Base-by-base conservation (phyloP, 176 grass and related monocot species). In the maize (Zea mays) region DNA sequence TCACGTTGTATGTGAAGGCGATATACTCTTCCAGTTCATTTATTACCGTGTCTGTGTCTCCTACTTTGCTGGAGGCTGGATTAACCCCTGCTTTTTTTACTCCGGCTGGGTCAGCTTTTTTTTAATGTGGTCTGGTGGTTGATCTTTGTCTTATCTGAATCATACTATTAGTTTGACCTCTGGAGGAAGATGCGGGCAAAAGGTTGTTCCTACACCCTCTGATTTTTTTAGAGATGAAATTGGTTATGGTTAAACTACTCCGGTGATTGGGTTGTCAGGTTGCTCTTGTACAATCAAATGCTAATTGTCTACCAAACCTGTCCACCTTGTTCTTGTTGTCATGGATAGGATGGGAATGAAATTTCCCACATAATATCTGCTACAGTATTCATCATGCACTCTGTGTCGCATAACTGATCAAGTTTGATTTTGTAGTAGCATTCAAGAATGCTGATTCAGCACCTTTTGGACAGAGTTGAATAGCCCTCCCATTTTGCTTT, bases 101-200 rank as follows among this genome's bases (percentile, higher is more conserved):
- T 55, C 36, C 15, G 60, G 20, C 75, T 67, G 43, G 48, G 10
- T 55, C 12, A 78, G 10, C 73, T 67, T 17, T 37, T 55, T 64
- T 82, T 42, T 37, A 72, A 48, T 72, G 67, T 67, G 67, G 67
- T 68, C 69, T 67, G 14, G 49, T 67, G 76, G 67, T 62, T 82
- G 20, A 79, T 21, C 35, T 73, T 67, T 87, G 80, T 73, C 67
- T 73, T 50, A 21, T 56, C 1, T 13, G 21, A 62, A 7, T 34
- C 27, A 35, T 66, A 70, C 12, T 34, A 48, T n/a, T 59, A 59
- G 41, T 42, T 73, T 77, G 39, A 82, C 12, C 40, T 33, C 8
- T 5, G n/a, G 17, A 60, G n/a, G 34, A 50, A 65, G 42, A 65
- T 38, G 48, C 13, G 9, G 11, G 15, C 62, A 65, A 47, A 67